Evolutionary conservation across 2,329 filamentous ascomycete genomes (phyloP).

Genomic region (Plectosphaerella cucumerina): DNA sequence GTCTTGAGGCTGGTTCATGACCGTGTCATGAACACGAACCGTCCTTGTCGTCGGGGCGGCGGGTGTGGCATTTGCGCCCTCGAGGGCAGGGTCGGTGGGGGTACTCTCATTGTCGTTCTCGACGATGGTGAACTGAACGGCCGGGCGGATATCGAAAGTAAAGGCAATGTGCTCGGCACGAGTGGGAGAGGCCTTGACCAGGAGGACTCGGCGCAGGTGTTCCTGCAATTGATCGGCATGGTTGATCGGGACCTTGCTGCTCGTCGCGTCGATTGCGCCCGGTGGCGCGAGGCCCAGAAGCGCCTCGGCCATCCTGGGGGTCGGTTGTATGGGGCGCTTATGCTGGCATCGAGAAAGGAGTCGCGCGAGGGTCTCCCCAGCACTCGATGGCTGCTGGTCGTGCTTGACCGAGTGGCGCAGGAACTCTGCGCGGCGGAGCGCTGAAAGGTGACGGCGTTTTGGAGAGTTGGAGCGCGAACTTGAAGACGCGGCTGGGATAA

Average conservation of each 20-base stretch:
- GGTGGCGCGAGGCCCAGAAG: conserved; percentile 16
- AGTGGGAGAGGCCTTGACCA: conserved; percentile 37
- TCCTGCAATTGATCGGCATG: conserved; percentile 42
- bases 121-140: conserved; percentile 35
- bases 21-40: conserved; percentile 38
- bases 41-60: conserved; percentile 20
- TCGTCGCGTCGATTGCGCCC: conserved; percentile 17
- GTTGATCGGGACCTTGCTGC: conserved; percentile 23
- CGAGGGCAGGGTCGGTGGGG: conserved; percentile 31
- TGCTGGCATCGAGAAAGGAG: conserved; percentile 2
- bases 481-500: background rate
- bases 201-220: conserved; percentile 36
- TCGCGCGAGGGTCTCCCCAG: conserved; percentile 1
- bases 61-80: conserved; percentile 12
- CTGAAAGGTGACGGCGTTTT: background rate
- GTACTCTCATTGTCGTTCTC: conserved; percentile 31
- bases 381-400: conserved; percentile 9
- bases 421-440: background rate
- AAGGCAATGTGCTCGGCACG: conserved; percentile 46
- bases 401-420: conserved; percentile 1
- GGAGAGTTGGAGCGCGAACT: too few relatives aligned
- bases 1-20: conserved; percentile 44
- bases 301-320: conserved; percentile 17
- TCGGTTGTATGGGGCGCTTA: background rate
- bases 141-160: conserved; percentile 41